Percentiles rank a stretch among this genome's conserved stretches.
phyloP scores from a whole-genome alignment of 140 eudicot species.

The Oenanthe javanica region DNA sequence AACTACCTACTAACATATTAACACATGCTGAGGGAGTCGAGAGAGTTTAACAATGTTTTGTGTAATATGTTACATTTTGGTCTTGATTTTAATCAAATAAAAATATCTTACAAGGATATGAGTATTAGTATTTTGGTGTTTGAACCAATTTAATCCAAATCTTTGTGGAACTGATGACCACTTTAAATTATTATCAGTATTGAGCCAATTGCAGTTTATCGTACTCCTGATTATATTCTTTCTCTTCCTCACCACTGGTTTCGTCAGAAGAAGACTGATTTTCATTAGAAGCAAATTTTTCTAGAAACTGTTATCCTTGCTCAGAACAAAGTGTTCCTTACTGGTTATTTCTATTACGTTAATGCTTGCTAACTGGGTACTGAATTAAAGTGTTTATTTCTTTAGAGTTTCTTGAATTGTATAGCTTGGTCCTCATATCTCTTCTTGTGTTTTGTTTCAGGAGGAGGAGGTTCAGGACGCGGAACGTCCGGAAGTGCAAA shows the following conservation, averaged over 20 bases:
- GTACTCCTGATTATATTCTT: too few relatives aligned
- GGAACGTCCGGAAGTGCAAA: constrained; percentile 48
- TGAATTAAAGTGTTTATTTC: not conserved
- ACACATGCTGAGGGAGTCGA: not conserved
- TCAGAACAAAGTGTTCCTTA: not conserved
- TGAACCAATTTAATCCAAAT: too few relatives aligned
- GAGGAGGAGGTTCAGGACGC: constrained; percentile 40
- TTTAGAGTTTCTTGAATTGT: not conserved
- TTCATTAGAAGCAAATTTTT: not conserved
- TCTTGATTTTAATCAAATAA: not conserved
- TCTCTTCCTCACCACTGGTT: not conserved
- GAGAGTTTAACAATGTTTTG: too few relatives aligned
- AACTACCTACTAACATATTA: not conserved
- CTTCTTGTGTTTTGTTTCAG: not conserved
- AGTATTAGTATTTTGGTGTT: too few relatives aligned
- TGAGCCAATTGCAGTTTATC: too few relatives aligned
- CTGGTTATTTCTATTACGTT: not conserved
- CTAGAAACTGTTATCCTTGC: not conserved
- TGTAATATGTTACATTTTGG: too few relatives aligned
- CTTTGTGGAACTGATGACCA: too few relatives aligned
- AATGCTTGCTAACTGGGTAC: not conserved
- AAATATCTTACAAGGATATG: too few relatives aligned
- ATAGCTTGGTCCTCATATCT: not conserved
- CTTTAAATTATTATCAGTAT: too few relatives aligned
- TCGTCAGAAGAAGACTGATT: not conserved